Base-by-base conservation (phyloP, 2,329 filamentous ascomycete species). In the Aspergillus pseudoterreus region DNA sequence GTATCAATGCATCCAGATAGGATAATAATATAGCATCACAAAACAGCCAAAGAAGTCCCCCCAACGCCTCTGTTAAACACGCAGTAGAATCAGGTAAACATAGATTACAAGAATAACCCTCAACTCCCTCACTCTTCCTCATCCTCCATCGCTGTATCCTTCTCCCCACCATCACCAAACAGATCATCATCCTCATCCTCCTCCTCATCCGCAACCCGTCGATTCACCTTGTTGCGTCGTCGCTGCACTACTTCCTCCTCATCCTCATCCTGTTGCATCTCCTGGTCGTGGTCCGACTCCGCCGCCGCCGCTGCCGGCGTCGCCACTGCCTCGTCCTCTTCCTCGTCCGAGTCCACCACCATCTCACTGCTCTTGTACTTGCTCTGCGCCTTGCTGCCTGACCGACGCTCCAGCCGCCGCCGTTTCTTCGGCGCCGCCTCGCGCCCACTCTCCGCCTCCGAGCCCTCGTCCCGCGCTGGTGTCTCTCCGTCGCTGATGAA, bases 331-430 rank as follows among this genome's bases (percentile, higher is more conserved):
- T 22, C 22, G 11, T 81, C 82, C 6, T 64, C 65, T 11, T 67
- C 64, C 2, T 66, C 65, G 43, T 88, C 86, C 54, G 86, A 90
- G 56, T 92, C 88, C 42, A 90, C 86, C 24, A 96, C 84, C 56
- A 91, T 83, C 71, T 95, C 91, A 1, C 82, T 85, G 46, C 87
- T 92, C 80, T 96, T 96, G 78, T 83, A 95, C 72, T 95, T 95
- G 68, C 70, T 72, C 58, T 58, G 71, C 62, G 59, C 65, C 61
- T 66, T 72, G 44, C 59, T 68, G 59, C 62, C 63, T 24, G 67
- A 63, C 63, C 82, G 82, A 53, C 81, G 72, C 60, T 84, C 82
- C 47, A 85, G 63, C 63, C 80, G 80, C 67, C 82, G 76, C 65
- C 81, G 80, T 74, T 85, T 85, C 72, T 81, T 81, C 6, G 73